phyloP scores from a whole-genome alignment of 768 basidiomycete genomes.

The Porpolomopsis calyptriformis region DNA sequence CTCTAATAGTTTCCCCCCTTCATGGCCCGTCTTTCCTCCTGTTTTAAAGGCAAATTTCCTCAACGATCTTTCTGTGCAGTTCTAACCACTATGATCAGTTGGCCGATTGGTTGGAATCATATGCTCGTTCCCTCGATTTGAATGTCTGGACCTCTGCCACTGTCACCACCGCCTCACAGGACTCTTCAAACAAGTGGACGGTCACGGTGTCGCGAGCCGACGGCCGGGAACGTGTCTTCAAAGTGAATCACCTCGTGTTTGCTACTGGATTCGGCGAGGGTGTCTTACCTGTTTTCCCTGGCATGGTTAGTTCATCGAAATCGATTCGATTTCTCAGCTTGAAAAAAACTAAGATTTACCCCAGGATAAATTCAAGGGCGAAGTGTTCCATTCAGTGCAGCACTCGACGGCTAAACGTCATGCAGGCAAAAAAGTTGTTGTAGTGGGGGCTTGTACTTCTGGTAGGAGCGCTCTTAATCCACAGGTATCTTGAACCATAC shows the following conservation, averaged over 20 bases:
- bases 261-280: slow-evolving; percentile 36
- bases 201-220: slow-evolving; percentile 26
- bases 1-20: slow-evolving; percentile 38
- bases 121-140: slow-evolving; percentile 40
- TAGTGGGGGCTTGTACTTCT: slow-evolving; percentile 55
- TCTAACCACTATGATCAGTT: slow-evolving; percentile 22
- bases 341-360: background rate
- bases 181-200: slow-evolving; percentile 27
- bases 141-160: slow-evolving; percentile 40
- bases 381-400: slow-evolving; percentile 39
- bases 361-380: slow-evolving; percentile 39
- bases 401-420: slow-evolving; percentile 37
- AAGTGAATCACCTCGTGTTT: slow-evolving; percentile 41
- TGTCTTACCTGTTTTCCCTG: slow-evolving; percentile 34
- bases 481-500: too few species aligned
- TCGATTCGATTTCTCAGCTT: background rate
- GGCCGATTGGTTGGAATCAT: slow-evolving; percentile 52
- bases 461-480: too few species aligned
- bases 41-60: slow-evolving; percentile 30
- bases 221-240: slow-evolving; percentile 24
- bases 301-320: slow-evolving; percentile 28
- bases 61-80: background rate
- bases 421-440: slow-evolving; percentile 48
- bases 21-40: slow-evolving; percentile 49
- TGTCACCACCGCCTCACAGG: slow-evolving; percentile 23